Conservation (phyloP, 2,329 filamentous ascomycete species). For the Diaporthe destruens region DNA sequence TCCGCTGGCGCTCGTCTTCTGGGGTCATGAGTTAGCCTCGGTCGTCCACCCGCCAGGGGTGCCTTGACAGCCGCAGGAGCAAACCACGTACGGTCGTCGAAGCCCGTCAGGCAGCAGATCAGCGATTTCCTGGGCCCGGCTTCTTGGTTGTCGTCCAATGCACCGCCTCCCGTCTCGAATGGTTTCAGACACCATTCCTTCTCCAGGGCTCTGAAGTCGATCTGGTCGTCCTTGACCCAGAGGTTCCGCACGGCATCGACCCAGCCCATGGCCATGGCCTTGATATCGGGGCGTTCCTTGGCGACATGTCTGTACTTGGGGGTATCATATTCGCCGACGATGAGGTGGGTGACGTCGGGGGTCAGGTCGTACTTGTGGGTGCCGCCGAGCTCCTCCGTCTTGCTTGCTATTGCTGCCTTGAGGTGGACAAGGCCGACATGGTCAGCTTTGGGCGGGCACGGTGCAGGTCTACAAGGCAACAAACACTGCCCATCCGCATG, state of each 20-base stretch:
- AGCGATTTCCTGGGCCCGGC: slow-evolving; percentile 56
- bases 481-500: slow-evolving; percentile 1
- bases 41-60: not conserved
- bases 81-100: slow-evolving; percentile 60
- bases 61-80: not conserved
- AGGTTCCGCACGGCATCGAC: slow-evolving; percentile 81
- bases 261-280: slow-evolving; percentile 85
- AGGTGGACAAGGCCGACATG: not conserved
- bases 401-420: slow-evolving; percentile 69
- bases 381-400: slow-evolving; percentile 86
- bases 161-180: slow-evolving; percentile 67
- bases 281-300: slow-evolving; percentile 86
- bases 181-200: slow-evolving; percentile 72
- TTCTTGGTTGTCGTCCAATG: slow-evolving; percentile 49
- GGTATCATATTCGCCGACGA: slow-evolving; percentile 90
- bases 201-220: slow-evolving; percentile 80
- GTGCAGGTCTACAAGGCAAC: slow-evolving; percentile 38
- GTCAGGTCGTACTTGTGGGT: slow-evolving; percentile 91
- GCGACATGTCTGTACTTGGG: slow-evolving; percentile 97
- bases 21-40: slow-evolving; percentile 38
- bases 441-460: slow-evolving; percentile 26
- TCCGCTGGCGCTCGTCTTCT: slow-evolving; percentile 76
- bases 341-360: slow-evolving; percentile 93
- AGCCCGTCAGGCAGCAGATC: slow-evolving; percentile 68
- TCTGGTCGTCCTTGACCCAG: slow-evolving; percentile 84